Conservation (phyloP, 1,139 yeast genomes). For the Magnusiomyces fungicola region DNA sequence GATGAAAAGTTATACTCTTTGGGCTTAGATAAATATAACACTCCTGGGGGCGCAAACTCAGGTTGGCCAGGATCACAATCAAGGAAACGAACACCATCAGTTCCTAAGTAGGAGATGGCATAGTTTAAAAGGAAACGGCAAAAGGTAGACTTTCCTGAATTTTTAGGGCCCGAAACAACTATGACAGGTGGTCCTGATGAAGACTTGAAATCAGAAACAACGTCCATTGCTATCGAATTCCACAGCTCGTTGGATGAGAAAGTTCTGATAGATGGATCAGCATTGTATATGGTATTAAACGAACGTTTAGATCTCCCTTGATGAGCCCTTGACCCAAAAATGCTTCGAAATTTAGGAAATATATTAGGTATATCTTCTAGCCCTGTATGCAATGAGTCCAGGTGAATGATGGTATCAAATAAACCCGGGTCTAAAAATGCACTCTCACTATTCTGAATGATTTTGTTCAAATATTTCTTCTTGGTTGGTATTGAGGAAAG, state of each 20-base stretch:
- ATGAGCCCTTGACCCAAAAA: slow-evolving; percentile 14
- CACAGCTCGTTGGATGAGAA: slow-evolving; percentile 22
- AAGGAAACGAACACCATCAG: slow-evolving; percentile 38
- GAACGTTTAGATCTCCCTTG: slow-evolving; percentile 4
- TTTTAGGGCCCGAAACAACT: slow-evolving; percentile 56
- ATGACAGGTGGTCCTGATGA: slow-evolving; percentile 23
- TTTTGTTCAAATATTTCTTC: slow-evolving; percentile 29
- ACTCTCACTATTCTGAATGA: slow-evolving; percentile 17
- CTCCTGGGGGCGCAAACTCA: slow-evolving; percentile 68
- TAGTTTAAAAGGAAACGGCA: slow-evolving; percentile 49
- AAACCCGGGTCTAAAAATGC: slow-evolving; percentile 19
- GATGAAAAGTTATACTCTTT: slow-evolving; percentile 26
- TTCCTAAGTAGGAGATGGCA: slow-evolving; percentile 21
- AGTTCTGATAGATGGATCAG: slow-evolving; percentile 16
- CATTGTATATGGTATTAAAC: slow-evolving; percentile 15
- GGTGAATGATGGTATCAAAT: slow-evolving; percentile 40
- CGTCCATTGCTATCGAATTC: slow-evolving; percentile 18
- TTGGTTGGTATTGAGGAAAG: slow-evolving; percentile 43
- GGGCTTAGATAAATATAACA: slow-evolving; percentile 40
- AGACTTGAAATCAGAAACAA: slow-evolving; percentile 11
- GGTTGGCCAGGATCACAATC: slow-evolving; percentile 94
- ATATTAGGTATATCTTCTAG: slow-evolving; percentile 42
- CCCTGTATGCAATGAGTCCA: slow-evolving; percentile 39
- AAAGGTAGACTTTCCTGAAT: slow-evolving; percentile 79
- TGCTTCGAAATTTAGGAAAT: slow-evolving; percentile 45